Evolutionary conservation across 257 asterid genomes (phyloP).

Genomic region (Vinca minor): DNA sequence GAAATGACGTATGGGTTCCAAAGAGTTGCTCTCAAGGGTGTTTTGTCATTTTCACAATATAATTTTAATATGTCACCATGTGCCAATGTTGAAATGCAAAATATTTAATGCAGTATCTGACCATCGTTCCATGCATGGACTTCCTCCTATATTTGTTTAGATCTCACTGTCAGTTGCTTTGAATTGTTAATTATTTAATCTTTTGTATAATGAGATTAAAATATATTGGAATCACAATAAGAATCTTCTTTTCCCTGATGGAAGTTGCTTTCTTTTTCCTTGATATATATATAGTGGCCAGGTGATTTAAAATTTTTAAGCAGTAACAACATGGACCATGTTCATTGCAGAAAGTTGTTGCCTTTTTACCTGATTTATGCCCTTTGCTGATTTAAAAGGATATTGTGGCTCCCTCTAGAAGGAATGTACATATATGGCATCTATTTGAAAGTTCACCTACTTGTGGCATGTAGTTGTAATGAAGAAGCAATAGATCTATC

Average conservation of each 20-base stretch:
- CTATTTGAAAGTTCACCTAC: background rate
- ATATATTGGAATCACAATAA: too few relatives aligned
- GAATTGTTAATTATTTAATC: constrained; percentile 4
- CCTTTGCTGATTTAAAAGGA: constrained; percentile 9
- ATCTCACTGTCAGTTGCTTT: constrained; percentile 22
- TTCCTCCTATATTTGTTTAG: constrained; percentile 21
- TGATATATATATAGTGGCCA: background rate
- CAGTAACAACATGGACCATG: background rate
- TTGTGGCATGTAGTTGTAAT: background rate
- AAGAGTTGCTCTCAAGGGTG: constrained; percentile 9
- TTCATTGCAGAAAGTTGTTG: background rate
- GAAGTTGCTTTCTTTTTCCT: too few relatives aligned
- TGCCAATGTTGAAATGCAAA: constrained; percentile 19
- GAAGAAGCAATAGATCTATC: background rate
- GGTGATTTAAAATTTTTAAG: background rate
- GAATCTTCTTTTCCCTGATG: too few relatives aligned
- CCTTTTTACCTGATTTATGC: constrained; percentile 5
- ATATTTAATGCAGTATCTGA: constrained; percentile 12
- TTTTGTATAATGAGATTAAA: background rate
- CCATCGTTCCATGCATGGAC: constrained; percentile 20
- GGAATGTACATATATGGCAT: too few relatives aligned
- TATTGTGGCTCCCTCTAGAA: background rate
- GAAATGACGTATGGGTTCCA: constrained; percentile 19
- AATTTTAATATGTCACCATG: constrained; percentile 37
- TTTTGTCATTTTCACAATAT: constrained; percentile 23